Evolutionary conservation across 2,329 filamentous ascomycete genomes (phyloP).

Genomic region (Fusarium incarnatum): DNA sequence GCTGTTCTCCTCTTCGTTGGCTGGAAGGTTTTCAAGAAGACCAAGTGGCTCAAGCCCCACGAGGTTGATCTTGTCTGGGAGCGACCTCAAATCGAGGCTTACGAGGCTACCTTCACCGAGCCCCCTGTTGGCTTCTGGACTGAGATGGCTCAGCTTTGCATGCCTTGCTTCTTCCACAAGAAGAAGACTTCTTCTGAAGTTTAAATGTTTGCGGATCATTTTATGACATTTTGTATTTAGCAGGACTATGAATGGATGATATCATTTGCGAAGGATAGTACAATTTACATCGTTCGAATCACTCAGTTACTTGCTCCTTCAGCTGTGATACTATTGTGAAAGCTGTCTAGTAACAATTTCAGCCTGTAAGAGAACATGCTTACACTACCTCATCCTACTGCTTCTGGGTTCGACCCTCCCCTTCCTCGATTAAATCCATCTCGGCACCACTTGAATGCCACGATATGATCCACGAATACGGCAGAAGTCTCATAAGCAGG

Average conservation of each 20-base stretch:
- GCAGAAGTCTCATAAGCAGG: neutral
- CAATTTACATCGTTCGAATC: constrained; percentile 7
- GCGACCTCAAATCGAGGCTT: constrained; percentile 66
- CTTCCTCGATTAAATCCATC: neutral
- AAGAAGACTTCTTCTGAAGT: constrained; percentile 21
- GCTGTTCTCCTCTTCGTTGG: constrained; percentile 63
- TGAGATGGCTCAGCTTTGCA: constrained; percentile 60
- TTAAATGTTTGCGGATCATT: neutral
- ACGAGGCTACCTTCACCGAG: constrained; percentile 63
- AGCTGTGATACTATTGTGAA: neutral
- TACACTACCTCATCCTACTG: too few relatives aligned
- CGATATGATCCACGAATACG: neutral
- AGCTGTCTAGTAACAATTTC: too few relatives aligned
- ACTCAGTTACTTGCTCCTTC: neutral
- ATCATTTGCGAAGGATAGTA: constrained; percentile 7
- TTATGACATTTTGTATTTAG: neutral
- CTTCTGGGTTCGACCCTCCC: neutral
- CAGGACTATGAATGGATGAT: constrained; percentile 8
- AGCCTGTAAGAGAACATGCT: too few relatives aligned
- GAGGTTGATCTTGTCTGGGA: constrained; percentile 71
- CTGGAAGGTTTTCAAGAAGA: constrained; percentile 73
- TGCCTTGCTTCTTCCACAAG: constrained; percentile 51
- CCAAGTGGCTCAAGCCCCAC: constrained; percentile 62
- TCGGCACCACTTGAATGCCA: neutral
- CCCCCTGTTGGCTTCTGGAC: constrained; percentile 65